Evolutionary conservation across 2,329 filamentous ascomycete genomes (phyloP), one percentile per base, ranked within the genome.

Genomic region (Trichoderma endophyticum): DNA sequence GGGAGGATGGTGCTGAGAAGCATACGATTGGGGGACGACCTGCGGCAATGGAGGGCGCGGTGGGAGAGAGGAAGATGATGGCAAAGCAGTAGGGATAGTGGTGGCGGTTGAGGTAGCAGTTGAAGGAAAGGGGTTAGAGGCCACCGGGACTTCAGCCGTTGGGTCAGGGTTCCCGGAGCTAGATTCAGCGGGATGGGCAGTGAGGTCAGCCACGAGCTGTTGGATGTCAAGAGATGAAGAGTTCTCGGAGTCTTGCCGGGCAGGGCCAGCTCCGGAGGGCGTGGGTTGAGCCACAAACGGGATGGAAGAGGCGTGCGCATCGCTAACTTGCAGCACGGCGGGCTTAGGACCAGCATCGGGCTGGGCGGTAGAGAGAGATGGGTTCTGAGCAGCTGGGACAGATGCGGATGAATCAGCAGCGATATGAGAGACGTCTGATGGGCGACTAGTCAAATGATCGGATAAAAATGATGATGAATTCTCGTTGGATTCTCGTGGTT

Each of bases 11-110:
- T 81, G 78, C 71, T 82, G 81, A 59, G 82, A 81, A 54, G 77
- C 75, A 77, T 83, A 81, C 73, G 81, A 77, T 72, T 82, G 81
- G 74, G 81, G 74, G 69, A 77, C 75, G 72, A 79, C 78, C 73
- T 84, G 81, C 32, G 83, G 80, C 73, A 81, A 74, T 62, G 84
- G 84, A 64, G 84, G 85, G 76, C 83, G 83, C 70, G 84, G 79
- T 76, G 85, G 86, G 73, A 88, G 80, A 77, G 85, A 82, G 73
- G 84, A 78, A 51, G 82, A 77, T 36, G 79, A 77, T 74, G 80
- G 80, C 75, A 83, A 75, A 48, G 79, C 79, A 75, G 80, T 77
- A 32, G 79, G 78, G 75, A 80, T 76, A 68, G 79, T 73, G 70
- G 63, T 56, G 24, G 63, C 18, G 28, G n/a, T 34, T 15, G 63